Base-by-base conservation (phyloP, 352 stramenopile genomes). In the Lagenidium sp. region DNA sequence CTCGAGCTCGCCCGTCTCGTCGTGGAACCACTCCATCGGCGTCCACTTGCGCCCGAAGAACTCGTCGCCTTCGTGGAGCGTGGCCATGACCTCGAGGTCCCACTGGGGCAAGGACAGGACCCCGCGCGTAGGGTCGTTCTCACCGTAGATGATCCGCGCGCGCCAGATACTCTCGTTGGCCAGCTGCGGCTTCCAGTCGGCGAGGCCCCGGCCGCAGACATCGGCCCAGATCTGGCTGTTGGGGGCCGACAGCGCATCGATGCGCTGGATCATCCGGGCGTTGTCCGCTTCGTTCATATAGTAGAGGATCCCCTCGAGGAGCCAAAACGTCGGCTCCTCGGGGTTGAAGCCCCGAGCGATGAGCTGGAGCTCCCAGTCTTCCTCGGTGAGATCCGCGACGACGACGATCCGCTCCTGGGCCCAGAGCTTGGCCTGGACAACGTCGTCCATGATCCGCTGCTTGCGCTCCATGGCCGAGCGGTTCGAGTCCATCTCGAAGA, bases 221-320 rank as follows among this genome's bases (percentile, higher is more conserved):
- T 83, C 70, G 8, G 53, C 55, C 70, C 70, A 83, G 3, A 83
- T 39, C 32, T 71, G 48, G 41, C 70, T 83, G 0, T 62, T 50
- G 0, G 49, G 50, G 12, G 70, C 62, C 29, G 70, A 83, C 30
- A 79, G 19, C 23, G 60, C 55, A 35, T 83, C 65, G 28, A 83
- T 63, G 2, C 54, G 65, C 44, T 78, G 75, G 13, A 83, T 36
- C 11, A 83, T 28, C 11, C 64, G 56, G 16, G 69, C 45, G 42
- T 75, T 74, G 46, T 41, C 63, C 12, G 60, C 54, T 11, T 48
- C 41, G 0, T 29, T 51, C 12, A 81, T 41, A 49, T 79, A 83
- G 38, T 68, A 65, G 28, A 79, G 60, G 40, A 81, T 31, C 0
- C 67, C 70, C 39, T 83, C 70, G 26, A 83, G 43, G 5, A 51